Base-by-base conservation (phyloP, 176 grass and related monocot species). In the Juncus inflexus region DNA sequence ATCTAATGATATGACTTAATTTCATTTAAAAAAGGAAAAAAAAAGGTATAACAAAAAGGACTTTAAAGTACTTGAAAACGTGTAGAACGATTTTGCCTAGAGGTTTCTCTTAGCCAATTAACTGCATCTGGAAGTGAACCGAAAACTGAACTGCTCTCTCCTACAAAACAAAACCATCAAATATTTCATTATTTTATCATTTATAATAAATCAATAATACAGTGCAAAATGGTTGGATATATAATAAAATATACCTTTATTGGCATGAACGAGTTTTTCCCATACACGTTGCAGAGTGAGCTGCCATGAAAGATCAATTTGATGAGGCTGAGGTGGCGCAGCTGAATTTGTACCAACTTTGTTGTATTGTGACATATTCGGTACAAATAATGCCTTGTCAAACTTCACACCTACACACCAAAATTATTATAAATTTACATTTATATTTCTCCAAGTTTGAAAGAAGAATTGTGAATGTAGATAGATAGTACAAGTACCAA, bases 291-390 rank as follows among this genome's bases (percentile, higher is more conserved):
- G 85, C 3, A 99, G 82, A 1, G 80, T 84, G 35, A 90, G 55
- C 49, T 99, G 94, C 88, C 88, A 99, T 62, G 94, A 89, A 45
- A 99, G 67, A 81, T 99, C 88, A 66, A 92, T 79, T 76, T 90
- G 19, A 56, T 92, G 79, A 63, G 89, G 85, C 58, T 86, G 88
- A 40, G 83, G 69, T 63, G 89, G 88, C 69, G 89, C 66, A 62
- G 85, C 83, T 62, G 72, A 61, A 49, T 84, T 83, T 64, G 85
- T 82, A 69, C 85, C 85, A 66, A 99, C 79, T 73, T 99, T 99
- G 52, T 89, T 86, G 78, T 81, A 80, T 73, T 84, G 83, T 50
- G 94, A 99, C 52, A 89, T 87, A 70, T 99, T 99, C 62, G 94
- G 94, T 73, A 90, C 88, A 86, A 99, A 99, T 41, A 99, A 39